A percentile compares a stretch with the other conserved stretches of the same genome.
These are phyloP conservation scores for Paecilomyces formosus DNA, from an alignment of 2,329 filamentous ascomycete species.

Conservation along the genomic window DNA sequence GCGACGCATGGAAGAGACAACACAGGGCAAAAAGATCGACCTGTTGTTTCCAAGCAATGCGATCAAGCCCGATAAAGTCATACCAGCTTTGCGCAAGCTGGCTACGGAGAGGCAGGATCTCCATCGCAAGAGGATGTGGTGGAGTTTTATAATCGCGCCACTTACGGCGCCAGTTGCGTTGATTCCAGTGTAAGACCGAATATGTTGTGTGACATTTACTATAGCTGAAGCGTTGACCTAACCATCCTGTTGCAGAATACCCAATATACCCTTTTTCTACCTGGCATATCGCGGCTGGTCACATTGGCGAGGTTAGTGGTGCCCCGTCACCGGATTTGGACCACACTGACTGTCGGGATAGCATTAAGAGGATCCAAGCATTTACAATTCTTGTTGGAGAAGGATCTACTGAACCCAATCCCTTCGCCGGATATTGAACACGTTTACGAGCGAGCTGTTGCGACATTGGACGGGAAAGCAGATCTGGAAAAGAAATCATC, in stretches of 20 bases:
- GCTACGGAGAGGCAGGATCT: constrained; percentile 73
- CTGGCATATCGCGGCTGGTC: constrained; percentile 83
- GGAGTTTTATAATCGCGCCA: constrained; percentile 76
- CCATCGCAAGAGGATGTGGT: constrained; percentile 69
- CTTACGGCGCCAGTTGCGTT: constrained; percentile 74
- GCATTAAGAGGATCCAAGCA: constrained; percentile 79
- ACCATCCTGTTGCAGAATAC: constrained; percentile 52
- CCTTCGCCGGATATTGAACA: constrained; percentile 65
- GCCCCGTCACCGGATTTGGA: background rate
- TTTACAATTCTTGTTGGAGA: constrained; percentile 69
- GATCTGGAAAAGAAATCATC: constrained; percentile 18
- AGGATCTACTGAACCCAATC: constrained; percentile 59
- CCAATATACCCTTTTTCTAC: constrained; percentile 96
- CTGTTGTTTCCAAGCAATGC: constrained; percentile 64
- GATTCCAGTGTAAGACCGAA: constrained; percentile 65
- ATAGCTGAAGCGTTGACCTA: constrained; percentile 1
- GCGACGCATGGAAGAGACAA: constrained; percentile 56
- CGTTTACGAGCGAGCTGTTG: constrained; percentile 54
- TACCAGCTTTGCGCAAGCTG: constrained; percentile 58
- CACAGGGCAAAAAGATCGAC: constrained; percentile 60
- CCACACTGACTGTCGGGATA: constrained; percentile 12
- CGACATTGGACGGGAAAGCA: constrained; percentile 20
- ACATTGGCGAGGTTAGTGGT: constrained; percentile 61
- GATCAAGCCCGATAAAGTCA: constrained; percentile 57
- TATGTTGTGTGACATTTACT: constrained; percentile 1